Conservation (phyloP, 2,329 filamentous ascomycete species). For the Elsinoe batatas region DNA sequence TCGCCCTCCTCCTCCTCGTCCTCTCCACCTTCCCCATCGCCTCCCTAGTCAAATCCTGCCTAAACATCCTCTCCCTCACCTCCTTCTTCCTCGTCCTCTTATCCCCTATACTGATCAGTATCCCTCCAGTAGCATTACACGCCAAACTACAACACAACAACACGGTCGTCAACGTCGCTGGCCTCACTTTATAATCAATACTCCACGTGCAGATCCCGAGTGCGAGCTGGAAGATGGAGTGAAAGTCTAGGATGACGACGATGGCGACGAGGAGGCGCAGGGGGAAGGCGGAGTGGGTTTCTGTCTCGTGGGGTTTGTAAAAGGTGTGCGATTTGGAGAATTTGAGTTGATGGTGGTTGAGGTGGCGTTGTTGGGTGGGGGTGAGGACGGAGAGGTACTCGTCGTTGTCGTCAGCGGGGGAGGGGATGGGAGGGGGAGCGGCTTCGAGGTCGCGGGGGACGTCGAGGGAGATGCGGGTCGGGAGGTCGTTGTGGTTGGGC, state of each 20-base stretch:
- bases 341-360: slow-evolving; percentile 69
- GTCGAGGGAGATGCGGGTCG: slow-evolving; percentile 27
- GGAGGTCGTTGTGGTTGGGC: slow-evolving; percentile 60
- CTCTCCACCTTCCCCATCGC: slow-evolving; percentile 50
- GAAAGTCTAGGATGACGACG: slow-evolving; percentile 68
- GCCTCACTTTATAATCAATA: slow-evolving; percentile 60
- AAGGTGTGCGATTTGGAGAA: slow-evolving; percentile 77
- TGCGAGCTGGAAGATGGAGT: slow-evolving; percentile 70
- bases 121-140: slow-evolving; percentile 65
- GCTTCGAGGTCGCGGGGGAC: slow-evolving; percentile 18
- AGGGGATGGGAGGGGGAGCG: not conserved
- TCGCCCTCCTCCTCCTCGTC: slow-evolving; percentile 15
- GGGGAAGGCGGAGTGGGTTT: slow-evolving; percentile 72
- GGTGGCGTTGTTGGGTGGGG: slow-evolving; percentile 53
- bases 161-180: slow-evolving; percentile 64
- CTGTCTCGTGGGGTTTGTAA: slow-evolving; percentile 80
- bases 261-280: slow-evolving; percentile 63
- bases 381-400: slow-evolving; percentile 50
- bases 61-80: slow-evolving; percentile 63
- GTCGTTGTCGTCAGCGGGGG: slow-evolving; percentile 15
- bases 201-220: slow-evolving; percentile 71
- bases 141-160: slow-evolving; percentile 72
- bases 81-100: slow-evolving; percentile 75
- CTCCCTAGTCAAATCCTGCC: slow-evolving; percentile 63
- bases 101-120: slow-evolving; percentile 69